Percentiles rank a stretch among this genome's conserved stretches.
Conservation (phyloP, 2,329 filamentous ascomycete genomes). For the Zopfia rhizophila region DNA sequence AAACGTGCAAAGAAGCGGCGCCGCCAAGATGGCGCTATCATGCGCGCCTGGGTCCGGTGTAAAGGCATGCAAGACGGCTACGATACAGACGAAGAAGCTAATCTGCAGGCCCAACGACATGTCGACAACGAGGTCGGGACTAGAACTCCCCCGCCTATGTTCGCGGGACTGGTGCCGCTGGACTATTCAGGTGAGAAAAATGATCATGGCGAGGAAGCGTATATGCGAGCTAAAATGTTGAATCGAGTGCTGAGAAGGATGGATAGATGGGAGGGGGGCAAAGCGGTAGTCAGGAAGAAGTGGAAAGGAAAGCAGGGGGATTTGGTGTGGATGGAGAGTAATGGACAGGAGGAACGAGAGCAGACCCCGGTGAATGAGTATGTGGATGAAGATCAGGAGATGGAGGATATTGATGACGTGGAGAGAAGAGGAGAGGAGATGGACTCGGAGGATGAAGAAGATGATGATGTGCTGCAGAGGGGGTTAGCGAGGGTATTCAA, state of each 20-base stretch:
- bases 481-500: conserved; percentile 21
- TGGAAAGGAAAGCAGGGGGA: conserved; percentile 25
- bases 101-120: conserved; percentile 48
- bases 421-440: conserved; percentile 17
- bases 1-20: conserved; percentile 70
- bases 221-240: conserved; percentile 73
- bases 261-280: conserved; percentile 72
- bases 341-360: conserved; percentile 40
- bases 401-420: conserved; percentile 35
- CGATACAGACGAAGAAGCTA: conserved; percentile 56
- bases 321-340: conserved; percentile 23
- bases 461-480: conserved; percentile 48
- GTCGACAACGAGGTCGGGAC: conserved; percentile 42
- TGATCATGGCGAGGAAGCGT: conserved; percentile 80
- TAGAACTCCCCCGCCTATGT: conserved; percentile 45
- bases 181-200: conserved; percentile 66
- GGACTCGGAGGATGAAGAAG: conserved; percentile 46
- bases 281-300: conserved; percentile 35
- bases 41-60: conserved; percentile 73
- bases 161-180: conserved; percentile 69
- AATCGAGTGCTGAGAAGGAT: conserved; percentile 72
- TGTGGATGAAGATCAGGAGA: conserved; percentile 43
- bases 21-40: conserved; percentile 72
- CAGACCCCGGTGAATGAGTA: conserved; percentile 36
- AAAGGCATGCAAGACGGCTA: conserved; percentile 58